A percentile compares a stretch with the other conserved stretches of the same genome.
Conservation (phyloP, 495 filamentous ascomycete species). For the Podospora tetraspora region DNA sequence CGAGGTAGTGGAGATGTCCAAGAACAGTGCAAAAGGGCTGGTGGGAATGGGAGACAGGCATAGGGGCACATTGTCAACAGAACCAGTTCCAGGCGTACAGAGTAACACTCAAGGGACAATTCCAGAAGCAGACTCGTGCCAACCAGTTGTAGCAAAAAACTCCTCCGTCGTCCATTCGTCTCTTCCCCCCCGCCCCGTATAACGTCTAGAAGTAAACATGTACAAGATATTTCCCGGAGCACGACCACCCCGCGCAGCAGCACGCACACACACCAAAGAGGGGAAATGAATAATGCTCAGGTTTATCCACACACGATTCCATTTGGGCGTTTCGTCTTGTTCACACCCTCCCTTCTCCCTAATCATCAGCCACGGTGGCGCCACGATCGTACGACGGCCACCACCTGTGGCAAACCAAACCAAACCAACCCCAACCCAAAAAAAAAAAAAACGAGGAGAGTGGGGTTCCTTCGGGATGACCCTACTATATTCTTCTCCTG, state of each 20-base stretch:
- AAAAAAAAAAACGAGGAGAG: background rate
- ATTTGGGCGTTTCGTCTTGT: background rate
- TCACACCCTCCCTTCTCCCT: background rate
- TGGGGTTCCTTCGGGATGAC: background rate
- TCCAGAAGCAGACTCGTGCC: background rate
- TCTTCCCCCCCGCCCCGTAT: background rate
- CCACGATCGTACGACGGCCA: background rate
- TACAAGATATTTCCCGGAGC: conserved; percentile 6
- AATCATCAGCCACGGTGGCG: background rate
- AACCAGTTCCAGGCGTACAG: background rate
- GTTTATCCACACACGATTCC: background rate
- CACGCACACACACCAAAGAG: background rate
- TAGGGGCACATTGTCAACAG: background rate
- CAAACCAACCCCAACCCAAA: background rate
- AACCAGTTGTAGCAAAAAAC: background rate
- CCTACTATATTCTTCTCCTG: background rate
- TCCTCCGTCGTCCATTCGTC: background rate
- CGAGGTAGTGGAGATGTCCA: background rate
- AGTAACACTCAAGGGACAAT: background rate
- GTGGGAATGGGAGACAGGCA: background rate
- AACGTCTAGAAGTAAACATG: conserved; percentile 13
- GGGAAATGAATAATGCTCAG: background rate
- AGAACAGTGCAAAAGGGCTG: background rate
- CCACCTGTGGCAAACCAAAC: background rate
- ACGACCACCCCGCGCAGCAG: background rate